Conservation (phyloP, 108 stramenopile species). For the Schizochytrium sp. region DNA sequence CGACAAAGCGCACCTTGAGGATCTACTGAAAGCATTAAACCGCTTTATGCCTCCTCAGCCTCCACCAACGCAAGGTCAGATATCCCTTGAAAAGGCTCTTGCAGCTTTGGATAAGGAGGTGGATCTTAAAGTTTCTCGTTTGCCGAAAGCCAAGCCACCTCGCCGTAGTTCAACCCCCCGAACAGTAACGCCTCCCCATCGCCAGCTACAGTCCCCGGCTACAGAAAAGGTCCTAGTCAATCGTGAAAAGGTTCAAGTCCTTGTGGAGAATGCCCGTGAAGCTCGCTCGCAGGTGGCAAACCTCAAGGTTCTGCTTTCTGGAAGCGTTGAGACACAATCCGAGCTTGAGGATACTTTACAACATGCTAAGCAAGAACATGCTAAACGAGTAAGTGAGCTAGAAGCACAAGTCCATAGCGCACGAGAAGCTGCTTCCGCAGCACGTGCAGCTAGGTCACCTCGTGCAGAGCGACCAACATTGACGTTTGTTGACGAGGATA, state of each 20-base stretch:
- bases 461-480: background rate
- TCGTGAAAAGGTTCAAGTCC: background rate
- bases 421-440: constrained; percentile 39
- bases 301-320: constrained; percentile 5
- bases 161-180: too few species aligned
- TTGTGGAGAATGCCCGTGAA: background rate
- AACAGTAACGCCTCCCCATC: too few species aligned
- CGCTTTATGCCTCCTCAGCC: constrained; percentile 23
- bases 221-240: background rate
- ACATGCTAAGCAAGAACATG: background rate
- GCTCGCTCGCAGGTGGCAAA: background rate
- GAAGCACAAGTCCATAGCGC: constrained; percentile 22
- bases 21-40: constrained; percentile 17
- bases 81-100: background rate
- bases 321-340: background rate
- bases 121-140: too few species aligned
- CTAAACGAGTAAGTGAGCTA: background rate
- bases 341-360: background rate
- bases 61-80: constrained; percentile 12
- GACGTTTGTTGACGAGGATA: constrained; percentile 8
- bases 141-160: too few species aligned
- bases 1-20: constrained; percentile 31
- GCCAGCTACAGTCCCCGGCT: too few species aligned
- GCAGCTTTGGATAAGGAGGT: constrained; percentile 12
- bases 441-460: constrained; percentile 7